Percentiles rank a stretch among this genome's conserved stretches.
Evolutionary conservation across 768 basidiomycete species (phyloP).

Genomic region (Nidula microcarpa): DNA sequence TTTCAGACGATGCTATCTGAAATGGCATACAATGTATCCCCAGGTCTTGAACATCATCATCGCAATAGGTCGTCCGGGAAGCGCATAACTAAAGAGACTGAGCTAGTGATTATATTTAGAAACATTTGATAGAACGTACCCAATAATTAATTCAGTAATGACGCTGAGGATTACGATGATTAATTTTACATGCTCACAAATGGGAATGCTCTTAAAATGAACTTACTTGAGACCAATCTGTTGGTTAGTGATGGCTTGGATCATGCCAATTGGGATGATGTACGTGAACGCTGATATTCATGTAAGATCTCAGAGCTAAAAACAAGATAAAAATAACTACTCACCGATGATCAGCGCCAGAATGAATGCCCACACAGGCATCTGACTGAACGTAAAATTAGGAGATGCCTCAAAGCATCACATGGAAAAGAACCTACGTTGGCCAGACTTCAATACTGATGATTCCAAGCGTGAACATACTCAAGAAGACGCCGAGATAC

Average conservation of each 20-base stretch:
- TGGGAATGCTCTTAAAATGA: not conserved
- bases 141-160: conserved; percentile 31
- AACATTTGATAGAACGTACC: conserved; percentile 23
- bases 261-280: conserved; percentile 62
- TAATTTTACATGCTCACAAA: not conserved
- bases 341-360: conserved; percentile 58
- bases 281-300: conserved; percentile 44
- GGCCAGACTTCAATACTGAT: conserved; percentile 67
- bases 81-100: conserved; percentile 52
- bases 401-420: too few relatives aligned
- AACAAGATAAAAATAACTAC: conserved; percentile 24
- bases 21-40: conserved; percentile 39
- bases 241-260: conserved; percentile 73
- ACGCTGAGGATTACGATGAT: conserved; percentile 23
- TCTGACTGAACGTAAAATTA: conserved; percentile 14
- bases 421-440: conserved; percentile 30
- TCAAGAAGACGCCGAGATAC: conserved; percentile 63
- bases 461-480: conserved; percentile 64
- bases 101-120: conserved; percentile 55
- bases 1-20: conserved; percentile 3
- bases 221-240: conserved; percentile 58
- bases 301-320: conserved; percentile 12
- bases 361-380: conserved; percentile 45
- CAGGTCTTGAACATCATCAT: conserved; percentile 72
- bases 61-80: conserved; percentile 67